Evolutionary conservation across 768 basidiomycete species (phyloP).

Genomic region (Hebeloma cylindrosporum): DNA sequence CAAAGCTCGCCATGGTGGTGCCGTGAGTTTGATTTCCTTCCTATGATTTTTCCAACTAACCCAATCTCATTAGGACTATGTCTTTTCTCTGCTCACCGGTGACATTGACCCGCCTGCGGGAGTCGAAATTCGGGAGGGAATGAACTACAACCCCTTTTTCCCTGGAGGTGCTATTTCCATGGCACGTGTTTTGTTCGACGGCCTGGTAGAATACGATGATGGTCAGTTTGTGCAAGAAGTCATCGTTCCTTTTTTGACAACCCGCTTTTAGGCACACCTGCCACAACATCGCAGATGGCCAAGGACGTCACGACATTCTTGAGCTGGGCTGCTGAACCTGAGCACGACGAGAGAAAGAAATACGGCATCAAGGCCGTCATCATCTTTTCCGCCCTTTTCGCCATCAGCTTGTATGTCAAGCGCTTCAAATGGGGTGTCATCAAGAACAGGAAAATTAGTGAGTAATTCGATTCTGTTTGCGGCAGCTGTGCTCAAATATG

Average conservation of each 20-base stretch:
- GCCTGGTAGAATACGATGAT: slow-evolving; percentile 94
- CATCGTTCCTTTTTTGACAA: not conserved
- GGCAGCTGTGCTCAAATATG: not conserved
- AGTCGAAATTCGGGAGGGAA: slow-evolving; percentile 91
- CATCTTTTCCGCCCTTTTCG: slow-evolving; percentile 82
- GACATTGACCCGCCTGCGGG: slow-evolving; percentile 96
- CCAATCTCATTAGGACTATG: slow-evolving; percentile 77
- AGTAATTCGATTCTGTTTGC: slow-evolving; percentile 30
- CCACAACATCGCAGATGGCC: slow-evolving; percentile 98
- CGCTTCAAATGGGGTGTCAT: slow-evolving; percentile 92
- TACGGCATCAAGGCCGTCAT: slow-evolving; percentile 95
- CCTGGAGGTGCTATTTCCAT: slow-evolving; percentile 98
- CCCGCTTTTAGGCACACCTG: slow-evolving; percentile 72
- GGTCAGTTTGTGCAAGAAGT: slow-evolving; percentile 44
- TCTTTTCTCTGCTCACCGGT: slow-evolving; percentile 95
- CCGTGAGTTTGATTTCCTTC: slow-evolving; percentile 55
- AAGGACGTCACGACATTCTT: slow-evolving; percentile 97
- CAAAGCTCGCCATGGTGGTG: slow-evolving; percentile 97
- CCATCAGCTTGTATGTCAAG: slow-evolving; percentile 85
- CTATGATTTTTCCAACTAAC: not conserved
- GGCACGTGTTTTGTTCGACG: slow-evolving; percentile 96
- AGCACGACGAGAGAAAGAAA: slow-evolving; percentile 97
- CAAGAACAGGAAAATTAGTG: slow-evolving; percentile 92
- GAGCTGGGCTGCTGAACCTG: slow-evolving; percentile 96
- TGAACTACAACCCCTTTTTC: slow-evolving; percentile 99